phyloP scores from a whole-genome alignment of 768 basidiomycete species.

The Pisolithus tinctorius region DNA sequence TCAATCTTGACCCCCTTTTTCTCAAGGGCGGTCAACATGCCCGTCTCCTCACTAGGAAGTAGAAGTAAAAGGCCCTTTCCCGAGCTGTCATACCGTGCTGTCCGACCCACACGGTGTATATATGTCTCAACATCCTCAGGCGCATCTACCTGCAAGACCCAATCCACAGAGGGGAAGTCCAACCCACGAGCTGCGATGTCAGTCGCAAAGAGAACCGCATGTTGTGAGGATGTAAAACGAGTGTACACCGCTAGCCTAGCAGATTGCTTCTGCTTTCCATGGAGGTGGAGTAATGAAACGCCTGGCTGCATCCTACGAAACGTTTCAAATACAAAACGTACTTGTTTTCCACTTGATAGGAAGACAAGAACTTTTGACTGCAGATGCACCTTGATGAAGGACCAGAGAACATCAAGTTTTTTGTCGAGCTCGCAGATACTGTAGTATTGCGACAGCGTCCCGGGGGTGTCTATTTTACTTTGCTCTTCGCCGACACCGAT shows the following conservation, averaged over 20 bases:
- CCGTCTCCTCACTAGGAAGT: slow-evolving; percentile 87
- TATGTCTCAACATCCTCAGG: slow-evolving; percentile 98
- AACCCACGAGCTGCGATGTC: slow-evolving; percentile 95
- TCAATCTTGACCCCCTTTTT: slow-evolving; percentile 66
- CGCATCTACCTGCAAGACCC: slow-evolving; percentile 94
- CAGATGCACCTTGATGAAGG: slow-evolving; percentile 91
- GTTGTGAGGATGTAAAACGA: slow-evolving; percentile 73
- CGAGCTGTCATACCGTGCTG: slow-evolving; percentile 86
- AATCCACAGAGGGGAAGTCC: slow-evolving; percentile 94
- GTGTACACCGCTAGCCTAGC: slow-evolving; percentile 78
- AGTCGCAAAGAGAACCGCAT: slow-evolving; percentile 88
- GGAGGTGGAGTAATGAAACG: slow-evolving; percentile 84
- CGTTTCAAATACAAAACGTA: slow-evolving; percentile 92
- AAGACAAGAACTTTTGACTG: slow-evolving; percentile 91
- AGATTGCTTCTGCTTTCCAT: slow-evolving; percentile 96
- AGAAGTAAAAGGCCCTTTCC: slow-evolving; percentile 83
- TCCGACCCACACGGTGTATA: slow-evolving; percentile 93
- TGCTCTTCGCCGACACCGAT: slow-evolving; percentile 55
- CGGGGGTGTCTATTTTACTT: slow-evolving; percentile 51
- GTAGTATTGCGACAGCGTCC: slow-evolving; percentile 84
- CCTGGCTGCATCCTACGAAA: slow-evolving; percentile 96
- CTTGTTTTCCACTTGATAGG: slow-evolving; percentile 92
- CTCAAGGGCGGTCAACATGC: slow-evolving; percentile 68
- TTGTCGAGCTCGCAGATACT: slow-evolving; percentile 74
- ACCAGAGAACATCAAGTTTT: slow-evolving; percentile 89